A percentile compares a stretch with the other conserved stretches of the same genome.
phyloP scores from a whole-genome alignment of 2,329 filamentous ascomycete species.

The Phaeomoniella chlamydospora region DNA sequence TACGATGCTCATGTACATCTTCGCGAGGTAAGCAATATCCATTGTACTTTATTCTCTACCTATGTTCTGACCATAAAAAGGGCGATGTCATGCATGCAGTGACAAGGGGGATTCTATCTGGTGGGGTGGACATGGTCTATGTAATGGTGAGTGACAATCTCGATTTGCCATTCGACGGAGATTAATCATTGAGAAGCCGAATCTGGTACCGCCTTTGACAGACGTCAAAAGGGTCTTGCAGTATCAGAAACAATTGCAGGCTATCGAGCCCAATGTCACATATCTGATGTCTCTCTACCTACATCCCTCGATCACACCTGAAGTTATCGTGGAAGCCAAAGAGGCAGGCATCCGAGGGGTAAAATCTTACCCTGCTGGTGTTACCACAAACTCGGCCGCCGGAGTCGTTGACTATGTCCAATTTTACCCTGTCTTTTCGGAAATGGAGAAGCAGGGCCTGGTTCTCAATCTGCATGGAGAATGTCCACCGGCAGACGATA shows the following conservation, averaged over 20 bases:
- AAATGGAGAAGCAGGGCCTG: conserved; percentile 72
- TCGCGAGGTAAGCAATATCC: background rate
- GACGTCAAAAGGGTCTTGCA: conserved; percentile 48
- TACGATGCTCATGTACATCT: background rate
- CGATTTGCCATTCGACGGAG: conserved; percentile 2
- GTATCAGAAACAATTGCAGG: conserved; percentile 48
- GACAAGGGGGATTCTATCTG: conserved; percentile 15
- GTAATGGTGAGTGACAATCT: conserved; percentile 28
- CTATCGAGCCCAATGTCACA: conserved; percentile 46
- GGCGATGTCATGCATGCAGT: background rate
- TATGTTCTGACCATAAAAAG: too few species aligned
- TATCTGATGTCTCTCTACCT: conserved; percentile 64
- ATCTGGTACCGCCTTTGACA: conserved; percentile 49
- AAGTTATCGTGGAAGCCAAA: conserved; percentile 59
- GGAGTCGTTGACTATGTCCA: conserved; percentile 28
- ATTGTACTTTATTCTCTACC: too few species aligned
- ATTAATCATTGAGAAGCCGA: conserved; percentile 32
- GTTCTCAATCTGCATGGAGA: conserved; percentile 93
- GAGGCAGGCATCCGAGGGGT: conserved; percentile 54
- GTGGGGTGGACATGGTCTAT: conserved; percentile 51
- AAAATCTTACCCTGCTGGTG: conserved; percentile 25
- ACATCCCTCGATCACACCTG: conserved; percentile 50
- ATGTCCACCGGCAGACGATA: conserved; percentile 37
- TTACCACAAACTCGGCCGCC: conserved; percentile 43
- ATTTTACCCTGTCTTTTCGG: conserved; percentile 57